Evolutionary conservation across 345 rosid genomes (phyloP).

Genomic region (Trapa bicornis): DNA sequence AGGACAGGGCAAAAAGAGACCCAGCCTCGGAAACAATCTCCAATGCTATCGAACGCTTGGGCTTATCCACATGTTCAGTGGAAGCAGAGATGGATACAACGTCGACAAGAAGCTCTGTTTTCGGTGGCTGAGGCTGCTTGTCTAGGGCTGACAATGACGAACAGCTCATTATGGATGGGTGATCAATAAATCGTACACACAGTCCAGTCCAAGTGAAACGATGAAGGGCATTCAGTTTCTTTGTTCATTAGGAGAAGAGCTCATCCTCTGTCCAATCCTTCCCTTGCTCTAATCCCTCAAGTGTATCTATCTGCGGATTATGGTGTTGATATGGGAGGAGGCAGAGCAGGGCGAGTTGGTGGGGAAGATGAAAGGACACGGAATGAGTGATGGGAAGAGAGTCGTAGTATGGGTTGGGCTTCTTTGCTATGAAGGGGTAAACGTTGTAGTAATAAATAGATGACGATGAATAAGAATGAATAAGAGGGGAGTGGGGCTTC

Average conservation of each 20-base stretch:
- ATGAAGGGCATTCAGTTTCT: constrained; percentile 23
- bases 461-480: too few species aligned
- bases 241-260: not conserved
- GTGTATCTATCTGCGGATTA: not conserved
- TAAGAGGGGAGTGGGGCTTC: not conserved
- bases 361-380: not conserved
- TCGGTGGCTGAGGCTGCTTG: constrained; percentile 16
- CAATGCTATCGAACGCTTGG: constrained; percentile 15
- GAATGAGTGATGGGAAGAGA: constrained; percentile 12
- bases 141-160: constrained; percentile 13
- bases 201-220: not conserved
- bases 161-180: constrained; percentile 35
- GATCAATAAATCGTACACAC: not conserved
- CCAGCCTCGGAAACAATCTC: constrained; percentile 45
- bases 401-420: not conserved
- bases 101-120: constrained; percentile 25
- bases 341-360: not conserved
- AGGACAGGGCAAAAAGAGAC: constrained; percentile 58
- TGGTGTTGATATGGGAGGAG: not conserved
- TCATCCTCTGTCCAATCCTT: not conserved
- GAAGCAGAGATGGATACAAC: constrained; percentile 22
- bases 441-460: constrained; percentile 6
- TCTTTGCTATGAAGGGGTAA: not conserved
- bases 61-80: constrained; percentile 13
- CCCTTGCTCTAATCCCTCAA: not conserved